These are phyloP conservation scores for Acarospora socialis DNA, from an alignment of 2,329 filamentous ascomycete species.

Conservation along the genomic window DNA sequence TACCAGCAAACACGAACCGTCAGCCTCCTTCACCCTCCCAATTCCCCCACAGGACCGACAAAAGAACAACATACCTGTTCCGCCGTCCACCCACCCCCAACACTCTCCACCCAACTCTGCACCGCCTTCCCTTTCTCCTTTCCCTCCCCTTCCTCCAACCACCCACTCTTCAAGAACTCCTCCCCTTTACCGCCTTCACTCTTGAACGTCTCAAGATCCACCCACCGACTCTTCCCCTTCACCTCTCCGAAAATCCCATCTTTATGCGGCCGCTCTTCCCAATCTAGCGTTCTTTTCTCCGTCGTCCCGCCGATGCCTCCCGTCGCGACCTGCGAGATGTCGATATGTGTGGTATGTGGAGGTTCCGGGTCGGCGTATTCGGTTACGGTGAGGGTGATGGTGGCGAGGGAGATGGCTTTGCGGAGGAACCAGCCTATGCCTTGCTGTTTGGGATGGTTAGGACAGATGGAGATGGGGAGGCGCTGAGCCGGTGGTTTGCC, in stretches of 20 bases:
- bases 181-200: too few species aligned
- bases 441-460: too few species aligned
- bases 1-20: not conserved
- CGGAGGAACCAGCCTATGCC: conserved; percentile 58
- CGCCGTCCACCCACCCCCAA: conserved; percentile 21
- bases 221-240: conserved; percentile 10
- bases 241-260: conserved; percentile 13
- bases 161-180: conserved; percentile 21
- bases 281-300: conserved; percentile 12
- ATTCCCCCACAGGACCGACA: not conserved
- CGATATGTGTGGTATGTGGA: conserved; percentile 6
- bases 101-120: conserved; percentile 19
- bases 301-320: conserved; percentile 13
- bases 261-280: conserved; percentile 10
- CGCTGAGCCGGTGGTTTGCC: conserved; percentile 4
- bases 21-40: too few species aligned
- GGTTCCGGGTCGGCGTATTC: conserved; percentile 28
- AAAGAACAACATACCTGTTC: conserved; percentile 14
- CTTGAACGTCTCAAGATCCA: conserved; percentile 8
- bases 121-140: too few species aligned
- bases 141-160: conserved; percentile 19
- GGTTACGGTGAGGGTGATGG: conserved; percentile 50
- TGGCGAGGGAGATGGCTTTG: conserved; percentile 55
- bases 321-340: conserved; percentile 13
- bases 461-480: conserved; percentile 8